phyloP scores from a whole-genome alignment of 2,329 filamentous ascomycete species.

The Colletotrichum limetticola region DNA sequence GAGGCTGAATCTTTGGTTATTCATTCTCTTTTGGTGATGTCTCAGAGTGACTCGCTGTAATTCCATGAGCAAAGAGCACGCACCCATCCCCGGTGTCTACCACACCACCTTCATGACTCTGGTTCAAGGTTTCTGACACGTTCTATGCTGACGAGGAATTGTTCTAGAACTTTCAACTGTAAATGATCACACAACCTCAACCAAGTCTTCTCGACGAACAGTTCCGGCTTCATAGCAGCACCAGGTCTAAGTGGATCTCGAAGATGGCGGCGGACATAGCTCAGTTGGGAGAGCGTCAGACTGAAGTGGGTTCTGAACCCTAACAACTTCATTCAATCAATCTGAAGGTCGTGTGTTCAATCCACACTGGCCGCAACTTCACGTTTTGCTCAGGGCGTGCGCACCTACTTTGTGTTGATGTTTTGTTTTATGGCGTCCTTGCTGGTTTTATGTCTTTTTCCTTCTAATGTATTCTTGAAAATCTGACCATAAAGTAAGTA shows the following conservation, averaged over 20 bases:
- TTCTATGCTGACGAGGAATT: background rate
- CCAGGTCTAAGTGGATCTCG: fast-evolving
- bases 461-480: no score
- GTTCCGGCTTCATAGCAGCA: background rate
- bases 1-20: background rate
- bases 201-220: background rate
- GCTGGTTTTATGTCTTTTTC: no score
- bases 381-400: background rate
- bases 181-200: background rate
- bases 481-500: no score
- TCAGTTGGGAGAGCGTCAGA: constrained; percentile 36
- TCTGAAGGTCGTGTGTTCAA: constrained; percentile 18
- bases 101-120: constrained; percentile 10
- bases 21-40: background rate
- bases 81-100: background rate
- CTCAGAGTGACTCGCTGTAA: constrained; percentile 14
- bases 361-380: constrained; percentile 35
- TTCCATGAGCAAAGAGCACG: no score
- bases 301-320: constrained; percentile 28
- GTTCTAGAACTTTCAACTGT: background rate
- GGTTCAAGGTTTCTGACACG: background rate
- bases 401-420: no score
- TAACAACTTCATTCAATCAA: constrained; percentile 27
- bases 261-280: constrained; percentile 35
- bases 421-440: no score